These are phyloP conservation scores for Aristolochia fimbriata DNA, from an alignment of 164 flowering plant genomes.

Conservation along the genomic window DNA sequence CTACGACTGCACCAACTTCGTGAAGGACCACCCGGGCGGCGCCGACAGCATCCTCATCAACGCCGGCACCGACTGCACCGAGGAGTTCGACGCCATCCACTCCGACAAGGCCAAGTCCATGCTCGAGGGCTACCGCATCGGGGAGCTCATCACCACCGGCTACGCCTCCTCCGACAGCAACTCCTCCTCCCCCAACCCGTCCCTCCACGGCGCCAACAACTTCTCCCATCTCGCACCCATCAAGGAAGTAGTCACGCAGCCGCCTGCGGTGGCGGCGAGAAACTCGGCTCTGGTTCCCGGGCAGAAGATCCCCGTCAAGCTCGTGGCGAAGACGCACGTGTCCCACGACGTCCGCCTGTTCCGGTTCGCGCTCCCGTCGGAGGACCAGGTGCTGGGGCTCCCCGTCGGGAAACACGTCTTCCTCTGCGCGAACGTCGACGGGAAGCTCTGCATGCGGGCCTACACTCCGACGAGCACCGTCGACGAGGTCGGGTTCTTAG, in stretches of 20 bases:
- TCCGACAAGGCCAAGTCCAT: slow-evolving; percentile 83
- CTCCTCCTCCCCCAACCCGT: slow-evolving; percentile 46
- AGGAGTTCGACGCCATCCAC: slow-evolving; percentile 95
- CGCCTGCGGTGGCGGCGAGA: neutral
- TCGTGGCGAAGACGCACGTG: slow-evolving; percentile 38
- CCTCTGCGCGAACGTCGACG: slow-evolving; percentile 55
- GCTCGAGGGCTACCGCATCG: slow-evolving; percentile 63
- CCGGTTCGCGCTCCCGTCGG: slow-evolving; percentile 58
- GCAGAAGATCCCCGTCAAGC: slow-evolving; percentile 60
- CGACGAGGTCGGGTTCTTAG: slow-evolving; percentile 72
- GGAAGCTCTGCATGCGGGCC: slow-evolving; percentile 77
- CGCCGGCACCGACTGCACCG: slow-evolving; percentile 93
- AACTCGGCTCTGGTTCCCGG: slow-evolving; percentile 48
- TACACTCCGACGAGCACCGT: slow-evolving; percentile 70
- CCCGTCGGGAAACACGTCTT: slow-evolving; percentile 92
- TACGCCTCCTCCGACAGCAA: slow-evolving; percentile 54
- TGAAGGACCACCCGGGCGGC: slow-evolving; percentile 94
- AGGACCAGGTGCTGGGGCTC: slow-evolving; percentile 64
- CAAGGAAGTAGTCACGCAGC: slow-evolving; percentile 27
- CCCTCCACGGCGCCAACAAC: slow-evolving; percentile 53
- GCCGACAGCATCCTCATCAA: slow-evolving; percentile 90
- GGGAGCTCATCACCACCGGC: slow-evolving; percentile 57
- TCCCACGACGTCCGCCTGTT: slow-evolving; percentile 72
- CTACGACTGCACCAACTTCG: slow-evolving; percentile 83
- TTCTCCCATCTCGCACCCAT: slow-evolving; percentile 38